Evolutionary conservation across 2,329 filamentous ascomycete species (phyloP), one percentile per base, ranked within the genome.

Genomic region (Phyllosticta paracitricarpa): DNA sequence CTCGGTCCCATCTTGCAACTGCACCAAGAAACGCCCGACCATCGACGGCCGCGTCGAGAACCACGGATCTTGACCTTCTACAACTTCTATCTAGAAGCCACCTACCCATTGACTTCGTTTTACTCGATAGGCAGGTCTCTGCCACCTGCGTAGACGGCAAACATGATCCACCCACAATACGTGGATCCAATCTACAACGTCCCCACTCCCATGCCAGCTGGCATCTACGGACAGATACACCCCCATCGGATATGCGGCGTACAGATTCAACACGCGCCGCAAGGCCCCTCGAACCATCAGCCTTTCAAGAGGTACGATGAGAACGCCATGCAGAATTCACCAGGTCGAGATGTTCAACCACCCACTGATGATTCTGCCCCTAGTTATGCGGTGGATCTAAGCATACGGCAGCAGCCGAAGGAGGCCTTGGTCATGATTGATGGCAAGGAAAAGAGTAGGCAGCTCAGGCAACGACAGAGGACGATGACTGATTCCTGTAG

Each of bases 371-470:
- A 61, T 57, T 40, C 52, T 30, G 54, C 57, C 52, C 54, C 52
- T 57, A 61, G 59, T 52, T 19, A 17, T 55, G 59, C 83, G 69
- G 81, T 84, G 72, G 75, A 78, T 63, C 77, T 88, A 65, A 75
- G 72, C 61, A 79, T 90, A 66, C 81, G 84, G 66, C 88, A 91
- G 75, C 81, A 87, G 69, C 88, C 88, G 58, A 78, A 81, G 65
- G 80, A 84, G 73, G 87, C 85, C 57, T 81, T 87, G 64, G 84
- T 89, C 60, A 83, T 86, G 53, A 65, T 69, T 52, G 80, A 86
- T 65, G 85, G 85, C 66, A 91, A 91, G 73, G 88, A 91, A 70
- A 91, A 91, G 79, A 83, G 87, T 88, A 75, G 59, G 73, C 10
- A 9, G 14, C 33, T 12, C 14, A 14, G 7, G 14, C 17, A 19